phyloP scores from a whole-genome alignment of 805 yeast species.

The Suhomyces sp. region DNA sequence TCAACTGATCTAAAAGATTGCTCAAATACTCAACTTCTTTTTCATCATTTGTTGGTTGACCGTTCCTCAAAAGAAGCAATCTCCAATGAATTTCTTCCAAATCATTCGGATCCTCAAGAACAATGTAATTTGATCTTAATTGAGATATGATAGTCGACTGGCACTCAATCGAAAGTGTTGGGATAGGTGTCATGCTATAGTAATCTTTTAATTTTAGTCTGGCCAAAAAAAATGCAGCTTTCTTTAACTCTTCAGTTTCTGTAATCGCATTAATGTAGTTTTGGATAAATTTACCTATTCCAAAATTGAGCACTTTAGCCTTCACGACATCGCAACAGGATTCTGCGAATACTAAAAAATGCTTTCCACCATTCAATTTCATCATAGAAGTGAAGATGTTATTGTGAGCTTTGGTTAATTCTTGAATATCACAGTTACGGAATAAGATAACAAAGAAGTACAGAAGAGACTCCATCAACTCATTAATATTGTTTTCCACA shows the following conservation, averaged over 20 bases:
- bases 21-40: slow-evolving; percentile 17
- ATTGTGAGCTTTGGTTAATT: slow-evolving; percentile 48
- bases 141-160: slow-evolving; percentile 14
- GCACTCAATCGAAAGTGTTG: slow-evolving; percentile 32
- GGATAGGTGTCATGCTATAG: slow-evolving; percentile 11
- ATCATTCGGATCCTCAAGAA: slow-evolving; percentile 7
- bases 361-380: slow-evolving; percentile 30
- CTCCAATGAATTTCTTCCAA: slow-evolving; percentile 54
- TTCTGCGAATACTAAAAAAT: slow-evolving; percentile 49
- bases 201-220: slow-evolving; percentile 12
- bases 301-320: slow-evolving; percentile 48
- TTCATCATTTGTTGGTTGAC: slow-evolving; percentile 22
- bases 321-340: slow-evolving; percentile 40
- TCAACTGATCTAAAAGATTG: slow-evolving; percentile 13
- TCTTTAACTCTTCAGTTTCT: slow-evolving; percentile 21
- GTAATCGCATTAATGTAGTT: slow-evolving; percentile 42
- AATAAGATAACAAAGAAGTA: slow-evolving; percentile 50
- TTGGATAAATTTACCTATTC: slow-evolving; percentile 44
- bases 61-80: slow-evolving; percentile 40
- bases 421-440: slow-evolving; percentile 54
- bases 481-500: slow-evolving; percentile 3
- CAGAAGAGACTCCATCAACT: slow-evolving; percentile 30
- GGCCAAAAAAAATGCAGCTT: slow-evolving; percentile 27
- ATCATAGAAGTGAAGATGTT: slow-evolving; percentile 40
- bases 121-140: slow-evolving; percentile 8